These are phyloP conservation scores for Pterulicium gracile DNA, from an alignment of 1,284 basidiomycete genomes.

Conservation along the genomic window DNA sequence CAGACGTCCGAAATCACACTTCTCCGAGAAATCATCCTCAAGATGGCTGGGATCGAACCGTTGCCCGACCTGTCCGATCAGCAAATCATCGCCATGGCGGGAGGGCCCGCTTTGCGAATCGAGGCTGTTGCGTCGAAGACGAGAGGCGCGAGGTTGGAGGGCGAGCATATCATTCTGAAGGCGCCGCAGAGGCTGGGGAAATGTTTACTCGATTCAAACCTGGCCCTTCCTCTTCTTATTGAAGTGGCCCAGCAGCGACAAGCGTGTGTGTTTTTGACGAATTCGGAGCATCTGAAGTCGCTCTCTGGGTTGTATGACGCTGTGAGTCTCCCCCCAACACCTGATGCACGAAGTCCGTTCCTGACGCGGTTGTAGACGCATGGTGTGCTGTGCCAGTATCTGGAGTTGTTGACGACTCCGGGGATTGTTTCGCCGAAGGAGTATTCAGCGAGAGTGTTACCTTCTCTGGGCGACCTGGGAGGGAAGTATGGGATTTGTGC, in stretches of 20 bases:
- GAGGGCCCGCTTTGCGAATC: slow-evolving; percentile 78
- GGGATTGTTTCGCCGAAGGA: slow-evolving; percentile 47
- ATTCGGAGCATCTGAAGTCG: slow-evolving; percentile 72
- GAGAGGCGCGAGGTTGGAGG: slow-evolving; percentile 62
- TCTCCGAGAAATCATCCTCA: slow-evolving; percentile 84
- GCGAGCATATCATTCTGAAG: slow-evolving; percentile 44
- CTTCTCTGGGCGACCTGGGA: slow-evolving; percentile 63
- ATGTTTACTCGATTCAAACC: slow-evolving; percentile 55
- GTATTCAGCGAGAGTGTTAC: slow-evolving; percentile 56
- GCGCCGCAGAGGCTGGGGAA: slow-evolving; percentile 61
- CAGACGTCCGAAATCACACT: slow-evolving; percentile 88
- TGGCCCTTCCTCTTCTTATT: slow-evolving; percentile 78
- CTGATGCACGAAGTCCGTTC: slow-evolving; percentile 11
- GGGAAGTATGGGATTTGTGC: slow-evolving; percentile 69
- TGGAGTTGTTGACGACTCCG: slow-evolving; percentile 62
- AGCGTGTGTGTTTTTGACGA: slow-evolving; percentile 62
- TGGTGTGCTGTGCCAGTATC: slow-evolving; percentile 65
- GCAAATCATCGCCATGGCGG: slow-evolving; percentile 84
- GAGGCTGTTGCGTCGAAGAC: slow-evolving; percentile 72
- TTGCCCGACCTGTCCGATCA: slow-evolving; percentile 81
- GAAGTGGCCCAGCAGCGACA: slow-evolving; percentile 85
- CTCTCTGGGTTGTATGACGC: slow-evolving; percentile 81
- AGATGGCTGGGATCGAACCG: slow-evolving; percentile 93
- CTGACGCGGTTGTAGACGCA: slow-evolving; percentile 42
- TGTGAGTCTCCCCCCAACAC: slow-evolving; percentile 35